These are phyloP conservation scores for Carallia brachiata DNA, from an alignment of 345 rosid species.

Conservation along the genomic window DNA sequence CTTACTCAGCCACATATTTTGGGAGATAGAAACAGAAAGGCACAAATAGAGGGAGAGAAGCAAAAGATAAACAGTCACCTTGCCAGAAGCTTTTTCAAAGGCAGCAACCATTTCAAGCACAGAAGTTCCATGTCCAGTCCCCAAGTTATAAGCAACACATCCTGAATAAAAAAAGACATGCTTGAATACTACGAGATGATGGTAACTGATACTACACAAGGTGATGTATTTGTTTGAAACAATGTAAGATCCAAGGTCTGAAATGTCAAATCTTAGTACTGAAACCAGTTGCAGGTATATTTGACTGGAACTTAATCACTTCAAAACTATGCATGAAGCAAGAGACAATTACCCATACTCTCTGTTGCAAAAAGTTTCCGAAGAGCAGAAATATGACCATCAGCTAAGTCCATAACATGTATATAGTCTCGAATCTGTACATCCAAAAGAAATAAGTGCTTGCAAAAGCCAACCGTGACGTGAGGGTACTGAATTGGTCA, in stretches of 20 bases:
- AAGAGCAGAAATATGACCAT: slow-evolving; percentile 87
- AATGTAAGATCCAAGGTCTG: not conserved
- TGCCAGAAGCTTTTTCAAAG: slow-evolving; percentile 86
- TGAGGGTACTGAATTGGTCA: too few relatives aligned
- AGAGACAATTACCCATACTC: slow-evolving; percentile 50
- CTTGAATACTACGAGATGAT: not conserved
- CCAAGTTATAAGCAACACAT: slow-evolving; percentile 82
- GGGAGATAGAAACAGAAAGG: not conserved
- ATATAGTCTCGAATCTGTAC: slow-evolving; percentile 84
- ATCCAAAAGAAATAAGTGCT: not conserved
- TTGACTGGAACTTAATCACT: not conserved
- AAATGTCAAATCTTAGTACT: not conserved
- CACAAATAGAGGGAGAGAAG: not conserved
- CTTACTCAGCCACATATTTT: not conserved
- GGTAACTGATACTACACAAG: not conserved
- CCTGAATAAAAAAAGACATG: slow-evolving; percentile 38
- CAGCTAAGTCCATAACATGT: slow-evolving; percentile 96
- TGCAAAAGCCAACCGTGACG: not conserved
- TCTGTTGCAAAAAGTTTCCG: slow-evolving; percentile 57
- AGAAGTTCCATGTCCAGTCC: slow-evolving; percentile 81
- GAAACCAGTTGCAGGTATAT: not conserved
- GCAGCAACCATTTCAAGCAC: slow-evolving; percentile 94
- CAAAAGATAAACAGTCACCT: slow-evolving; percentile 45
- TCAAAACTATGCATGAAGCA: slow-evolving; percentile 2
- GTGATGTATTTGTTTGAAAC: not conserved